Evolutionary conservation across 2,329 filamentous ascomycete genomes (phyloP), one percentile per base, ranked within the genome.

Genomic region (Xylariaceae sp.): DNA sequence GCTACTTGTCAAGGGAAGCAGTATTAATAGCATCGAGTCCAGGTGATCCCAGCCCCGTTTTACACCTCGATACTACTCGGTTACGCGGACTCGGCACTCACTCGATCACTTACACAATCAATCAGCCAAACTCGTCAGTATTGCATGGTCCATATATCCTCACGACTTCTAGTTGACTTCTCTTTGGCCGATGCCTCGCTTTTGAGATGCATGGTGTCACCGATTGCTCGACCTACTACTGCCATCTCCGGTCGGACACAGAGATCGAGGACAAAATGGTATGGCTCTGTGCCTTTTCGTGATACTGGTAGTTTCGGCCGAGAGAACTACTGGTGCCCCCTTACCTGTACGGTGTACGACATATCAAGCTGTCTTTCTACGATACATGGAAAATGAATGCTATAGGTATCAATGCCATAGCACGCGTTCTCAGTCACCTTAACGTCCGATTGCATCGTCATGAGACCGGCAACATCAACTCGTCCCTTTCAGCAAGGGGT

Each of bases 281-380:
- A 23, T n/a, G 23, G 4, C 15, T n/a, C 3, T 23, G 48, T 50
- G 8, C 30, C 48, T 51, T 30, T 49, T 49, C 18, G 13, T 23
- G 10, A 51, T 30, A 15, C 34, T 9, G 41, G 37, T 41, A 15
- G 45, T 41, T 41, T 54, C 56, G 56, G 56, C 18, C 56, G 51
- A 23, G 35, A 23, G 7, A 41, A 11, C 11, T 41, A 41, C 37
- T 13, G 11, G 11, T 41, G 8, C 37, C 37, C 9, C 37, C 11
- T 41, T 13, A 41, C 37, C 11, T 9, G 37, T 41, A 30, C 23
- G 23, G 23, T 30, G 5, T 30, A 30, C 23, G 23, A 30, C 23
- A 30, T 13, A 13, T 41, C 37, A 13, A 41, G 37, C 37, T 41
- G 11, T 7, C 37, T 1, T 41, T 9, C 37, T 13, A 8, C 23